Evolutionary conservation across 768 basidiomycete genomes (phyloP), one percentile per base, ranked within the genome.

Genomic region (Sarcodon sp.): DNA sequence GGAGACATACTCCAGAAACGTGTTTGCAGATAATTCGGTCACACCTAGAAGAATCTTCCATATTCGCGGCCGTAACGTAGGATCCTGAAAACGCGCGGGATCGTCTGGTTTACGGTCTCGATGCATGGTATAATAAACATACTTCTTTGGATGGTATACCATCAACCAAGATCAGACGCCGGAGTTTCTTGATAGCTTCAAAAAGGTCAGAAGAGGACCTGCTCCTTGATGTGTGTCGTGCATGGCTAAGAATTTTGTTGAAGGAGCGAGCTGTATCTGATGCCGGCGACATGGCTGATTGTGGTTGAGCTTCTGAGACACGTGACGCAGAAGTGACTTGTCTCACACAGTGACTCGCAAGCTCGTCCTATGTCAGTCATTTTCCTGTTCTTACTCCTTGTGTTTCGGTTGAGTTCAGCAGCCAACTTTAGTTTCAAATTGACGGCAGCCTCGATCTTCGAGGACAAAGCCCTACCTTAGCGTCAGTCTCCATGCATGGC

Each of bases 1-100:
- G 45, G 79, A 74, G 34, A 91, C 86, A 64, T 89, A 89, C 54
- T 77, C 68, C 45, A 88, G 68, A 59, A 84, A 91, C 1, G 70
- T 77, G 45, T 84, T 79, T 3, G 83, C 75, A n/a, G 86, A 75
- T 6, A 96, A 57, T 15, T 84, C 81, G 49, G 83, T 79, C 0
- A 96, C 81, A 38, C 82, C 78, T 21, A 98, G 69, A 37, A 97
- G 75, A 47, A 97, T 84, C 65, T 94, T 96, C 94, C 94, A 98
- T 70, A 90, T 83, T 45, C 85, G 75, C 16, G 89, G 87, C 12
- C 90, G 76, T n/a, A 92, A 67, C n/a, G 82, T 83, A 11, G 82
- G 67, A 53, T 90, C 89, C 89, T 88, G 47, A 35, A 34, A 43
- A 45, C 32, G 35, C 44, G 46, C 47, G 8, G 15, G 21, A 36